Conservation (phyloP, 75 land plant genomes). For the Cupressus sempervirens region DNA sequence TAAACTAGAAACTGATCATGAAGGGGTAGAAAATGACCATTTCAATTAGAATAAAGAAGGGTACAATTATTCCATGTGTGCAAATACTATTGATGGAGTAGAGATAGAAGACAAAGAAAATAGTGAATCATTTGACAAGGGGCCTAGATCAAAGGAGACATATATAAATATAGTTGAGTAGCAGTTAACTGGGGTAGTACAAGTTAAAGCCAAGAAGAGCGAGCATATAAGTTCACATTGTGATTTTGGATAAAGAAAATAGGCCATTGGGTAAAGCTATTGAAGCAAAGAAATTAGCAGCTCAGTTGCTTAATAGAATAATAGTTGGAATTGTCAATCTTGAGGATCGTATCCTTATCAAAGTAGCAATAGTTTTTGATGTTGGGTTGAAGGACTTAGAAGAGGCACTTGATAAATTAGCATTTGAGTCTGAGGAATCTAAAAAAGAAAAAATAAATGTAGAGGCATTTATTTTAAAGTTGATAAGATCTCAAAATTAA, state of each 20-base stretch:
- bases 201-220: too few species aligned
- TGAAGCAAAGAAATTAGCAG: conserved; percentile 40
- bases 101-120: too few species aligned
- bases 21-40: too few species aligned
- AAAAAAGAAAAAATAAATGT: conserved; percentile 28
- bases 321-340: conserved; percentile 25
- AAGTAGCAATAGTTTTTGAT: conserved; percentile 53
- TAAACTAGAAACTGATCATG: too few species aligned
- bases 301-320: conserved; percentile 41
- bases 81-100: too few species aligned
- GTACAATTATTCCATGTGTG: too few species aligned
- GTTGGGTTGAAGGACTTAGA: conserved; percentile 47
- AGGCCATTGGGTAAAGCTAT: conserved; percentile 16
- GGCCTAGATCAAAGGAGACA: too few species aligned
- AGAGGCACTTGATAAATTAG: not conserved
- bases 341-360: conserved; percentile 59
- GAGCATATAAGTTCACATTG: too few species aligned
- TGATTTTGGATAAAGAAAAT: conserved; percentile 17
- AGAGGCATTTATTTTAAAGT: conserved; percentile 28
- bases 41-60: too few species aligned
- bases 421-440: conserved; percentile 4
- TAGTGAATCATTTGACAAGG: too few species aligned
- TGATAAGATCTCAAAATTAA: conserved; percentile 47
- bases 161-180: too few species aligned
- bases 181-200: too few species aligned